Conservation (phyloP, 306 rosid species). For the Vigna hirtella region DNA sequence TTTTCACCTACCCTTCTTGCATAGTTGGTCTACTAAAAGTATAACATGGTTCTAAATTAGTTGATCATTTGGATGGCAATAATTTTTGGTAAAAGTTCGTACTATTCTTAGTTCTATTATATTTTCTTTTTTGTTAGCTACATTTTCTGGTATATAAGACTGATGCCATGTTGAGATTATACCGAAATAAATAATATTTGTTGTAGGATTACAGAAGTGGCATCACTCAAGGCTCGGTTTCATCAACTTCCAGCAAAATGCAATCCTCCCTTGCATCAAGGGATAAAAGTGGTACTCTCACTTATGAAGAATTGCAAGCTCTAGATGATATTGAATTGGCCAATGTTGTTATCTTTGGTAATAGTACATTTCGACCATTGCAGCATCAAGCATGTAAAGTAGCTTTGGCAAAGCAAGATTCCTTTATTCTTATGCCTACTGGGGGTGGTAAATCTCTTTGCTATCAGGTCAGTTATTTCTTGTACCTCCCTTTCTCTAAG, state of each 20-base stretch:
- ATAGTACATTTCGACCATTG: constrained; percentile 80
- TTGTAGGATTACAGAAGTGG: constrained; percentile 73
- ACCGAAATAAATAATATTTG: constrained; percentile 46
- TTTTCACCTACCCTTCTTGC: constrained; percentile 24
- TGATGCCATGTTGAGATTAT: constrained; percentile 1
- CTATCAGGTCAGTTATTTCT: constrained; percentile 80
- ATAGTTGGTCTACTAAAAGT: not conserved
- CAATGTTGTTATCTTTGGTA: constrained; percentile 88
- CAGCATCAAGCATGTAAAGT: constrained; percentile 90
- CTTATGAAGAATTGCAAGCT: constrained; percentile 69
- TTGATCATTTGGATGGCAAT: constrained; percentile 32
- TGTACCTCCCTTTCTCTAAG: not conserved
- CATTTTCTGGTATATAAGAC: constrained; percentile 14
- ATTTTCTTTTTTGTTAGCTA: not conserved
- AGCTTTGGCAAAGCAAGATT: constrained; percentile 77
- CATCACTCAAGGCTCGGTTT: constrained; percentile 58
- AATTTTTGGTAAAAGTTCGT: constrained; percentile 7
- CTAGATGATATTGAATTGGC: constrained; percentile 92
- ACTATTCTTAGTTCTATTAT: constrained; percentile 18
- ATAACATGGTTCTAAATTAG: constrained; percentile 12
- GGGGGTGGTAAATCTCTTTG: constrained; percentile 99
- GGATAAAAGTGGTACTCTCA: constrained; percentile 55
- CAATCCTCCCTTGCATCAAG: constrained; percentile 45
- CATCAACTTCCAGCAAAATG: constrained; percentile 54
- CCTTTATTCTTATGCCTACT: constrained; percentile 96